Base-by-base conservation (phyloP, 2,329 filamentous ascomycete genomes). In the Exophiala bonariae region DNA sequence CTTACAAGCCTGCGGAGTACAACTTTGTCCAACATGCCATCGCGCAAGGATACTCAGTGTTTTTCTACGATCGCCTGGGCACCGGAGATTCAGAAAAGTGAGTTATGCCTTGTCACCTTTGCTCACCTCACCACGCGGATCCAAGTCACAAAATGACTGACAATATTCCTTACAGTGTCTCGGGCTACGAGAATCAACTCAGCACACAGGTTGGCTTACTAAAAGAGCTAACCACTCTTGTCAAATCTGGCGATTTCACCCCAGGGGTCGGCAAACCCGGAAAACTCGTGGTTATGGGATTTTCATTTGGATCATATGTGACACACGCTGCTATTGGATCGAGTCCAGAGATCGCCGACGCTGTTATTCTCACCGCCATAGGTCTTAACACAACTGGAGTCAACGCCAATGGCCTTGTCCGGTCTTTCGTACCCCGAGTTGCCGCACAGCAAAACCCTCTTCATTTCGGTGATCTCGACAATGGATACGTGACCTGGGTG, bases 41-140 rank as follows among this genome's bases (percentile, higher is more conserved):
- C 5, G 44, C 31, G 8, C 55, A 65, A 50, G 63, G 58, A 6
- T 60, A 60, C 18, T 62, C 59, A n/a, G 57, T 65, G 11, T 65
- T 59, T 47, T 61, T 59, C 48, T 64, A 63, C 34, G 61, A 65
- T 49, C 58, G 61, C 13, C 48, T 64, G 2, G 61, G 59, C 13
- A 54, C 48, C 30, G 61, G 62, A 18, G 49, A 44, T 16, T 63
- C 61, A 3, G 40, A 51, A 9, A 62, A 57, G 58, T 60, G 53
- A 56, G 45, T 32, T 50, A 19, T 6, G 11, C 11, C 23, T 11
- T 11, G 23, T 48, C 8, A 45, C 55, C 36, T 47, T 51, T 19
- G 19, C 41, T 36, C 17, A 26, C 2, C 17, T 16, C 32, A 33
- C 42, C 16, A 22, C 50, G 4, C 11, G 6, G 23, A 26, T 26